Evolutionary conservation across 345 rosid genomes (phyloP).

Genomic region (Rhodamnia argentea): DNA sequence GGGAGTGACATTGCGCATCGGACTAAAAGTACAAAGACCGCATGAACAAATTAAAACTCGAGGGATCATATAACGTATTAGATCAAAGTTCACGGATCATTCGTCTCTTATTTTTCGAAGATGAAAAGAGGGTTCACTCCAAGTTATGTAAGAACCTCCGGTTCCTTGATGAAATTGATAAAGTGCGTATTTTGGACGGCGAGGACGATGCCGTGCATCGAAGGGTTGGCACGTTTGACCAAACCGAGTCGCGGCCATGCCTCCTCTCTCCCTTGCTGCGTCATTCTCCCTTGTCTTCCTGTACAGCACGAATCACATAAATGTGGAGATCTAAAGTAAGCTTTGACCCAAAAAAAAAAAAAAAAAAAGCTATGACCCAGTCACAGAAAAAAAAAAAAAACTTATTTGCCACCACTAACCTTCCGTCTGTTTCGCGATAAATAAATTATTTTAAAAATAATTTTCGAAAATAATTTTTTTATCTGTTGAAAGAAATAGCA

Average conservation of each 20-base stretch:
- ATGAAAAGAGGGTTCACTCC: not conserved
- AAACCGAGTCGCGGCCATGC: not conserved
- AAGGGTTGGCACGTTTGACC: not conserved
- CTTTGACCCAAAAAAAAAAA: not conserved
- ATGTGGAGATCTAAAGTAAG: not conserved
- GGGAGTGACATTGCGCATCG: fast-evolving
- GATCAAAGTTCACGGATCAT: not conserved
- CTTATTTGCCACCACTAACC: no score
- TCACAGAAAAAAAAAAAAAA: not conserved
- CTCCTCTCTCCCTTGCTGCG: not conserved
- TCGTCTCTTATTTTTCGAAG: fast-evolving
- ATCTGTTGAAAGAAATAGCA: no score
- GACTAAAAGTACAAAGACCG: fast-evolving
- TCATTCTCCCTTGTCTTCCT: not conserved
- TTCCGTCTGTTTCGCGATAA: no score
- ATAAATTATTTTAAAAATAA: no score
- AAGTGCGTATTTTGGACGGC: not conserved
- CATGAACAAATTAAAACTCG: not conserved
- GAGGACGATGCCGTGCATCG: not conserved
- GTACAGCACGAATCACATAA: not conserved
- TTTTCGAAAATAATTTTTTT: no score
- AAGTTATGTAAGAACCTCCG: not conserved
- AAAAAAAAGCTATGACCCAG: not conserved
- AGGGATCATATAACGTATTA: fast-evolving
- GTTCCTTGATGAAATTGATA: not conserved